phyloP scores from a whole-genome alignment of 163 green algal species.

The Scenedesmus sp. region DNA sequence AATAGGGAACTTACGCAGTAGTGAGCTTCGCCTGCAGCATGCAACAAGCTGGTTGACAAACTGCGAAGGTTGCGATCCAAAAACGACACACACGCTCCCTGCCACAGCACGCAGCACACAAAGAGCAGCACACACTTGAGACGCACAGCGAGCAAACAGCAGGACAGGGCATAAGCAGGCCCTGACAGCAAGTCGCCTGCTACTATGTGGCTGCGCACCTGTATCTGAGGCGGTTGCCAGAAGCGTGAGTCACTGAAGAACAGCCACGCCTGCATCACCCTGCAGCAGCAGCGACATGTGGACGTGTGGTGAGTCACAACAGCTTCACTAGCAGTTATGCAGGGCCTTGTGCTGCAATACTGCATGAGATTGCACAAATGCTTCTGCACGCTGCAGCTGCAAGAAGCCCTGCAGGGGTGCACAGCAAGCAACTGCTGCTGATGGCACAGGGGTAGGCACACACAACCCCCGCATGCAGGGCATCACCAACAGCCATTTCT shows the following conservation, averaged over 20 bases:
- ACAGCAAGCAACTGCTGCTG: too few relatives aligned
- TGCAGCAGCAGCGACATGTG: not conserved
- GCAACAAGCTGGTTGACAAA: too few relatives aligned
- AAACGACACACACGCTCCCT: not conserved
- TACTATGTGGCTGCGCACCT: slow-evolving; percentile 14
- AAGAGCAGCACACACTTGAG: not conserved
- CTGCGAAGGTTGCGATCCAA: not conserved
- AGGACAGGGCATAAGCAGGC: not conserved
- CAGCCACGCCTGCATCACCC: slow-evolving; percentile 69
- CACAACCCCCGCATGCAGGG: too few relatives aligned
- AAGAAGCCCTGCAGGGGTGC: too few relatives aligned
- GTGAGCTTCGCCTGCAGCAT: not conserved
- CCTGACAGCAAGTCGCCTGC: not conserved
- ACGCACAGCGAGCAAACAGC: not conserved
- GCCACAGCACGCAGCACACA: not conserved
- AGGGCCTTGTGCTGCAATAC: not conserved
- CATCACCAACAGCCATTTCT: not conserved
- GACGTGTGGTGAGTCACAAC: not conserved
- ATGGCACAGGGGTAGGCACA: too few relatives aligned
- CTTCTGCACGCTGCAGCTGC: not conserved
- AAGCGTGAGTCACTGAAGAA: slow-evolving; percentile 60
- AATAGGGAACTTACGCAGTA: too few relatives aligned
- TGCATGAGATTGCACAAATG: not conserved
- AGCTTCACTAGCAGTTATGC: not conserved
- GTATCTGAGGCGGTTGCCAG: slow-evolving; percentile 48